These are phyloP conservation scores for Malus fusca DNA, from an alignment of 306 rosid genomes.

Conservation along the genomic window DNA sequence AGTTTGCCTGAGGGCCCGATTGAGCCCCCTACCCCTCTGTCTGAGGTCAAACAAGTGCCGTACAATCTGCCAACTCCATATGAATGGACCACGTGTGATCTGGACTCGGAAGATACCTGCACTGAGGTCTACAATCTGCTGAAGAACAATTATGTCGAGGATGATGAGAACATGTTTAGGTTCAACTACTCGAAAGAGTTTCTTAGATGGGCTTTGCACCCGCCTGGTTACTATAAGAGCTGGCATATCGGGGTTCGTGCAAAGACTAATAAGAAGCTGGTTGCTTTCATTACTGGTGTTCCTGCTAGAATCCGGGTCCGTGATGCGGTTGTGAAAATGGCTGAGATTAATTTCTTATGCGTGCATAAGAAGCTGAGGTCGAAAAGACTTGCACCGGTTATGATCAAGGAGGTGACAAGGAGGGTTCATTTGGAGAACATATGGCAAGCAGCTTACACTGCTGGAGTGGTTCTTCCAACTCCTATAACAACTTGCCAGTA, in stretches of 20 bases:
- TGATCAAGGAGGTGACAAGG: constrained; percentile 98
- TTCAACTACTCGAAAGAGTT: constrained; percentile 89
- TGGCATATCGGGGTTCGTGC: constrained; percentile 98
- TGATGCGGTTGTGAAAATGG: constrained; percentile 67
- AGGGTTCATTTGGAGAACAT: constrained; percentile 94
- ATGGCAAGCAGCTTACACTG: constrained; percentile 96
- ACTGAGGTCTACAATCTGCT: constrained; percentile 72
- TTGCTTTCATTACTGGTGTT: constrained; percentile 81
- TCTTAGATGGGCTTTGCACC: constrained; percentile 87
- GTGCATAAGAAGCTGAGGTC: constrained; percentile 95
- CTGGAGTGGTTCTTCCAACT: constrained; percentile 92
- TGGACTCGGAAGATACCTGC: constrained; percentile 57
- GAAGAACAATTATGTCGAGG: constrained; percentile 84
- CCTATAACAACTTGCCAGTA: constrained; percentile 88
- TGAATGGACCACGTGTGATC: constrained; percentile 90
- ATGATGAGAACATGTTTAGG: constrained; percentile 89
- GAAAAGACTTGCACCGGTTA: constrained; percentile 95
- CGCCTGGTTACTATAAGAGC: constrained; percentile 73
- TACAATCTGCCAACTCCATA: constrained; percentile 79
- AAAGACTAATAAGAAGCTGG: constrained; percentile 77
- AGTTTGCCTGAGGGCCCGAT: constrained; percentile 77
- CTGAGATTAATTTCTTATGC: constrained; percentile 85
- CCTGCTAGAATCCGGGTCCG: constrained; percentile 87
- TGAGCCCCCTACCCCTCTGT: constrained; percentile 62
- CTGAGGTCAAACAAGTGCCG: constrained; percentile 85